Evolutionary conservation across 2,329 filamentous ascomycete species (phyloP).

Genomic region (Ambrosiella beaveri): DNA sequence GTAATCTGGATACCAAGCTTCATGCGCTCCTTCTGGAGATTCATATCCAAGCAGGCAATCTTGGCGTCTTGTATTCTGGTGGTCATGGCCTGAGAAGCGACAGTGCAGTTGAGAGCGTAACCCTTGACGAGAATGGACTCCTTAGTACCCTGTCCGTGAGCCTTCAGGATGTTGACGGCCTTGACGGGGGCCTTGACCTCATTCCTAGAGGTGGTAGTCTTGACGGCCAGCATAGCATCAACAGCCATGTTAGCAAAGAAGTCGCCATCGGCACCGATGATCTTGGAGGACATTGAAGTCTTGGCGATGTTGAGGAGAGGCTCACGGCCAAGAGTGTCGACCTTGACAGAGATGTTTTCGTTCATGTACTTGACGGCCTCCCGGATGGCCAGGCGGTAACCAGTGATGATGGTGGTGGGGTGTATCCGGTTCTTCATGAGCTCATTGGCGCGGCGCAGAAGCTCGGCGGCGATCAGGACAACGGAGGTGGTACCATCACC

Average conservation of each 20-base stretch:
- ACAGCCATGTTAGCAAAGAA: constrained; percentile 98
- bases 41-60: constrained; percentile 95
- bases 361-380: constrained; percentile 98
- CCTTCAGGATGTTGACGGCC: constrained; percentile 96
- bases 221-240: constrained; percentile 88
- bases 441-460: constrained; percentile 85
- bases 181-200: constrained; percentile 97
- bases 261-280: constrained; percentile 86
- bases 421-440: constrained; percentile 99
- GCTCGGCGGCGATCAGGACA: constrained; percentile 89
- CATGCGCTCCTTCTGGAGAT: constrained; percentile 97
- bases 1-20: constrained; percentile 98
- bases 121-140: constrained; percentile 89
- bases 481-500: constrained; percentile 97
- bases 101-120: constrained; percentile 95
- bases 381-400: constrained; percentile 84
- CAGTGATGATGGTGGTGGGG: constrained; percentile 97
- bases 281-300: constrained; percentile 98
- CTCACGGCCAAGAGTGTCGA: constrained; percentile 77
- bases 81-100: constrained; percentile 94
- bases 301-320: constrained; percentile 89
- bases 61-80: constrained; percentile 85
- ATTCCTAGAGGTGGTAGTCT: constrained; percentile 74
- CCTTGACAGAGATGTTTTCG: constrained; percentile 93
- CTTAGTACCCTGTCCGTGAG: constrained; percentile 78